Base-by-base conservation (phyloP, 306 rosid species). In the Delonix regia region DNA sequence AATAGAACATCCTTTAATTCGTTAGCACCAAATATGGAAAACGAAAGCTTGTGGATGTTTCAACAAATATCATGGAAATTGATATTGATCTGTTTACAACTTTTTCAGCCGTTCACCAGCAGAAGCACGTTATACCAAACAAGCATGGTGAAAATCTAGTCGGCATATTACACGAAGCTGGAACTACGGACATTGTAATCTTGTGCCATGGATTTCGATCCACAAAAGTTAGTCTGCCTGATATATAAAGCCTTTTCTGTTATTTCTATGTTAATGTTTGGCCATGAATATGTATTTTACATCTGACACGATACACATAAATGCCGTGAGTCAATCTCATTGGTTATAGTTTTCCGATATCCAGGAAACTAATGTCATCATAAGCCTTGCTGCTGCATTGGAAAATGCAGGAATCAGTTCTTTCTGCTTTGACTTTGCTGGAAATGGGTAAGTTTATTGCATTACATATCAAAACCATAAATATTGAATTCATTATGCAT, bases 141-240 rank as follows among this genome's bases (percentile, higher is more conserved):
- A 92, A 90, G 66, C 82, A 87, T 55, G 93, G 88, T 61, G 94
- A 90, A 75, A 90, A 89, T 8, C 90, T 92, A 9, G 89, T 90
- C 74, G 98, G 98, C 28, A 41, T 92, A 21, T 83, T 90, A 73
- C 93, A 90, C 62, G 97, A 94, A 65, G 84, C 92, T 80, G 97
- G 93, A 81, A 88, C 91, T 45, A 34, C 24, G 69, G 90, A 89
- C 63, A 62, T 92, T 74, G 93, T 94, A 6, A 78, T 94, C 71
- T 78, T 94, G 30, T 92, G 97, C 78, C 98, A 94, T 64, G 97
- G 98, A 59, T 90, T 89, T 74, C 91, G 64, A 70, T 83, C 85
- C 49, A 12, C 88, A 2, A 91, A 90, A 92, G 98, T 93, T 73
- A 6, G 79, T 74, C 44, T 62, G 52, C 69, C 74, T 66, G 14